phyloP scores from a whole-genome alignment of 1,284 basidiomycete genomes.

The Rhodotorula sp. region DNA sequence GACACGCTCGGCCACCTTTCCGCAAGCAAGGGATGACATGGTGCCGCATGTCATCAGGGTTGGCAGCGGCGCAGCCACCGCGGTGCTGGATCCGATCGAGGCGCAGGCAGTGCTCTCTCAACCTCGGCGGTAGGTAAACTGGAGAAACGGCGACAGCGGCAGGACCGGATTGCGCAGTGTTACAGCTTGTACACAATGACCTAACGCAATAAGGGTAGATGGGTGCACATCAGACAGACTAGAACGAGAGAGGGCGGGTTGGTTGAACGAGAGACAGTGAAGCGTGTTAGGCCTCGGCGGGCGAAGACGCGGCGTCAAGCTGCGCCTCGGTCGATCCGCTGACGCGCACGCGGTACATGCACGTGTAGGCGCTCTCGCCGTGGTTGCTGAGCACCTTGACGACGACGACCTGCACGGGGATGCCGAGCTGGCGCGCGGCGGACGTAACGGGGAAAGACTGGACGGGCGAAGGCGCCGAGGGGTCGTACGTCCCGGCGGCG shows the following conservation, averaged over 20 bases:
- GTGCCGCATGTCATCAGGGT: too few relatives aligned
- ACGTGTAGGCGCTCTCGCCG: conserved; percentile 79
- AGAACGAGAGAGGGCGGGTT: background rate
- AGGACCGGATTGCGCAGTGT: too few relatives aligned
- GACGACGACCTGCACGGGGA: conserved; percentile 79
- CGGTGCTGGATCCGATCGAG: too few relatives aligned
- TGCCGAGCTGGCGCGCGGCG: conserved; percentile 65
- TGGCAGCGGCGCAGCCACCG: too few relatives aligned
- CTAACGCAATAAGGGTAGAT: background rate
- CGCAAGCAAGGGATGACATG: too few relatives aligned
- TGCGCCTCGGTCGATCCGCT: conserved; percentile 28
- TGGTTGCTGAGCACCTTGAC: conserved; percentile 80
- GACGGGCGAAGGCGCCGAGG: conserved; percentile 65
- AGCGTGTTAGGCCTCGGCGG: background rate
- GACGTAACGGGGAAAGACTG: conserved; percentile 81
- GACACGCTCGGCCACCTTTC: too few relatives aligned
- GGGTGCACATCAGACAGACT: too few relatives aligned
- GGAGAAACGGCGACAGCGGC: too few relatives aligned
- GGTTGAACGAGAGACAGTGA: background rate
- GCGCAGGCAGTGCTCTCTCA: too few relatives aligned
- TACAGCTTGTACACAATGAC: background rate
- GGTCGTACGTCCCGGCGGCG: conserved; percentile 77
- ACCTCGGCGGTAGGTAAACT: too few relatives aligned
- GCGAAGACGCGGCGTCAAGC: background rate
- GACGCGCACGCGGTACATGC: conserved; percentile 81